A percentile compares a stretch with the other conserved stretches of the same genome.
phyloP scores from a whole-genome alignment of 2,329 filamentous ascomycete genomes.

The Cladosporium halotolerans region DNA sequence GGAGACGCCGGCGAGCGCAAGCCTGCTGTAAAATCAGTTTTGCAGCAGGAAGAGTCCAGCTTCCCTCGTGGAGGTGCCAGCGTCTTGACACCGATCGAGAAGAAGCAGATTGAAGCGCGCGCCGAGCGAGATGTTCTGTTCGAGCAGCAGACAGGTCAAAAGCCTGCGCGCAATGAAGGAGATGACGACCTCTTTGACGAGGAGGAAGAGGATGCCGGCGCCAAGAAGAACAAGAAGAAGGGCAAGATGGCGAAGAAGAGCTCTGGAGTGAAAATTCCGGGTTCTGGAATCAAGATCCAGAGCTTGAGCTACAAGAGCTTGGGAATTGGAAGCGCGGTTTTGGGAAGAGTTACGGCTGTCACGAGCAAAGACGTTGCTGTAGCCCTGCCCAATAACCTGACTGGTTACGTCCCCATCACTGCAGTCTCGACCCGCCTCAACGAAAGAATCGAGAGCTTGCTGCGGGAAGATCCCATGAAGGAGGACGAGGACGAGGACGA shows the following conservation, averaged over 20 bases:
- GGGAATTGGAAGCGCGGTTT: constrained; percentile 75
- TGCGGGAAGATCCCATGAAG: constrained; percentile 55
- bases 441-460: constrained; percentile 61
- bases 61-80: constrained; percentile 92
- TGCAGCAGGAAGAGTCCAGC: constrained; percentile 73
- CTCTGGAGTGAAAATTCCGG: constrained; percentile 37
- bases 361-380: constrained; percentile 72
- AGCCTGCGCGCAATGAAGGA: constrained; percentile 39
- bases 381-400: constrained; percentile 85
- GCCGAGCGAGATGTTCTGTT: constrained; percentile 87
- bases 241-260: constrained; percentile 46
- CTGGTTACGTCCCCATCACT: constrained; percentile 84
- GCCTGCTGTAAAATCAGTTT: constrained; percentile 37
- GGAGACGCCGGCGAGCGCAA: constrained; percentile 22
- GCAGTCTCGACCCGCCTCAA: constrained; percentile 79
- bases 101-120: constrained; percentile 92
- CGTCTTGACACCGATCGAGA: constrained; percentile 83
- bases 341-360: constrained; percentile 80
- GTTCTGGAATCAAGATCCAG: constrained; percentile 62
- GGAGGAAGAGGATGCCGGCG: constrained; percentile 31
- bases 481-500: constrained; percentile 49
- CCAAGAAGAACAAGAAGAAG: constrained; percentile 43
- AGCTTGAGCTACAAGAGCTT: constrained; percentile 74
- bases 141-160: constrained; percentile 66
- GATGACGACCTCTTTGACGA: constrained; percentile 43